Conservation (phyloP, 108 stramenopile genomes). For the Fistulifera solaris region DNA sequence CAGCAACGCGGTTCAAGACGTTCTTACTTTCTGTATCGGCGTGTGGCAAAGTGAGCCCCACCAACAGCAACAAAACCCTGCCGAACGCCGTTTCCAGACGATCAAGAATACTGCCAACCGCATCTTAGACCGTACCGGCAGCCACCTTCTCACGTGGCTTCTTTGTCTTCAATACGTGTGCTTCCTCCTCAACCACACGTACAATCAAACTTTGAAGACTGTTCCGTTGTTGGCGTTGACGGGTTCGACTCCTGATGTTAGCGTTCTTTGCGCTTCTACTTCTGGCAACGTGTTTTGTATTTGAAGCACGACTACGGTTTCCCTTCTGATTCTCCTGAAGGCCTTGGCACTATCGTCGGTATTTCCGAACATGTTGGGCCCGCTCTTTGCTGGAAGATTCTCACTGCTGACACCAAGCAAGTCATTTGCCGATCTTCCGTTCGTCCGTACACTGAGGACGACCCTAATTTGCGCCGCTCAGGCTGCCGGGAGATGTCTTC, state of each 20-base stretch:
- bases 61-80: slow-evolving; percentile 24
- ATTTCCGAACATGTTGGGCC: slow-evolving; percentile 24
- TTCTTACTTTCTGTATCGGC: slow-evolving; percentile 9
- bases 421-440: slow-evolving; percentile 10
- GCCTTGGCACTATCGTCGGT: slow-evolving; percentile 11
- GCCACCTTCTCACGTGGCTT: slow-evolving; percentile 13
- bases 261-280: slow-evolving; percentile 3
- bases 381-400: slow-evolving; percentile 12
- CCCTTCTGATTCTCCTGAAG: slow-evolving; percentile 9
- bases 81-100: slow-evolving; percentile 14
- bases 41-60: slow-evolving; percentile 17
- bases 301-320: not conserved
- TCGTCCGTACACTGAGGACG: slow-evolving; percentile 1
- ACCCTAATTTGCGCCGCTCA: not conserved
- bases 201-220: not conserved
- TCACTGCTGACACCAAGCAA: slow-evolving; percentile 3
- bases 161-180: slow-evolving; percentile 6
- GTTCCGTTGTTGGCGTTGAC: slow-evolving; percentile 7
- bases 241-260: slow-evolving; percentile 19
- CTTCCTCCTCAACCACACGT: slow-evolving; percentile 15
- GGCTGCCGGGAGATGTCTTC: too few relatives aligned
- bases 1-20: slow-evolving; percentile 9
- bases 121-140: slow-evolving; percentile 15
- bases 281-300: slow-evolving; percentile 17
- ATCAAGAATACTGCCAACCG: slow-evolving; percentile 9